phyloP scores from a whole-genome alignment of 306 rosid genomes.

The Sophora flavescens region DNA sequence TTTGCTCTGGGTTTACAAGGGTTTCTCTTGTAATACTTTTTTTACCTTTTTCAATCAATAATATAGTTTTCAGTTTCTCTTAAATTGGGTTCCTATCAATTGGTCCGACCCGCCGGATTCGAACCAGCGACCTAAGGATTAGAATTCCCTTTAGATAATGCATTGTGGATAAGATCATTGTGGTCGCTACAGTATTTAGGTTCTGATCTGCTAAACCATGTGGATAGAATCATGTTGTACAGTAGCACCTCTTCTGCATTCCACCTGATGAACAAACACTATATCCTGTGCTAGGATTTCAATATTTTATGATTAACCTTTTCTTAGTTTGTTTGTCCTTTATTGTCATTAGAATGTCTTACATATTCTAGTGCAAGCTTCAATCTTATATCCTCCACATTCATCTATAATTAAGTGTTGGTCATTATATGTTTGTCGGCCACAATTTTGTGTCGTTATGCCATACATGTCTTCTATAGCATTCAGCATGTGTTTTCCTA shows the following conservation, averaged over 20 bases:
- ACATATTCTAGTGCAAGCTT: constrained; percentile 11
- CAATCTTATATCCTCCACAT: constrained; percentile 12
- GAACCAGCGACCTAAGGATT: too few species aligned
- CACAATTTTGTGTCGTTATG: constrained; percentile 27
- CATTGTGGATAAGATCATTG: neutral
- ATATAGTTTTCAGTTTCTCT: too few species aligned
- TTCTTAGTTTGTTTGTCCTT: constrained; percentile 20
- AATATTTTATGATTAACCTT: neutral
- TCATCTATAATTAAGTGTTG: constrained; percentile 5
- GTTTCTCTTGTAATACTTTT: too few species aligned
- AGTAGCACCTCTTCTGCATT: constrained; percentile 11
- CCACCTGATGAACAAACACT: constrained; percentile 3
- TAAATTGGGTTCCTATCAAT: too few species aligned
- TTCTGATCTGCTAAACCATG: constrained; percentile 26
- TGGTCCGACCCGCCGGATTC: too few species aligned
- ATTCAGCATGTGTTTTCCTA: constrained; percentile 26
- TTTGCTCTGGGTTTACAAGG: too few species aligned
- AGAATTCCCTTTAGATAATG: too few species aligned
- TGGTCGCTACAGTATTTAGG: neutral
- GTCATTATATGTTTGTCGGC: constrained; percentile 31
- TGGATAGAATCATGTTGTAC: constrained; percentile 1
- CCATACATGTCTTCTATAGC: constrained; percentile 9
- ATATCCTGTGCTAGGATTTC: constrained; percentile 23
- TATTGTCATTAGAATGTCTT: constrained; percentile 10
- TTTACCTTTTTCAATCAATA: too few species aligned